A percentile compares a stretch with the other conserved stretches of the same genome.
Conservation (phyloP, 768 basidiomycete genomes). For the Boletellus sp. region DNA sequence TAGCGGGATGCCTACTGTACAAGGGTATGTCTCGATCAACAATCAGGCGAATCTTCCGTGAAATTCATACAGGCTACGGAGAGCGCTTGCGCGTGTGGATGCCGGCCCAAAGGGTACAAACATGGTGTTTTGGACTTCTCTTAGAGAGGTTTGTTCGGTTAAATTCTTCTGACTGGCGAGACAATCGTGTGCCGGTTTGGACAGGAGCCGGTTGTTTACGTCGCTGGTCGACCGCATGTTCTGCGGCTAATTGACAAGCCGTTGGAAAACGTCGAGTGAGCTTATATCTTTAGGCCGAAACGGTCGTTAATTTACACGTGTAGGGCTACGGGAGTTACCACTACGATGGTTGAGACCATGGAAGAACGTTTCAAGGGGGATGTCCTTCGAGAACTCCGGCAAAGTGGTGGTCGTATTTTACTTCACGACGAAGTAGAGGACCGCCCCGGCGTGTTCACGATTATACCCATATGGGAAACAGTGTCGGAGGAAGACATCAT, state of each 20-base stretch:
- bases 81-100: conserved; percentile 73
- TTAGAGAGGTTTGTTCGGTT: conserved; percentile 74
- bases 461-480: conserved; percentile 94
- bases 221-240: conserved; percentile 85
- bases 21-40: conserved; percentile 43
- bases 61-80: conserved; percentile 53
- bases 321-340: conserved; percentile 92
- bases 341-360: conserved; percentile 87
- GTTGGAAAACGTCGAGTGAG: conserved; percentile 91
- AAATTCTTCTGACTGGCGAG: background rate
- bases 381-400: conserved; percentile 74
- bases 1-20: conserved; percentile 93
- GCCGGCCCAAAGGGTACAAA: conserved; percentile 77
- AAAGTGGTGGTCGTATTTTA: conserved; percentile 70
- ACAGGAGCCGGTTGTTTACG: conserved; percentile 90
- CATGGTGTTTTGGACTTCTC: conserved; percentile 87
- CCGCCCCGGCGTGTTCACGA: conserved; percentile 80
- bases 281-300: background rate
- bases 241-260: conserved; percentile 84
- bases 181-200: conserved; percentile 1
- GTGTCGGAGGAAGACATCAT: conserved; percentile 78
- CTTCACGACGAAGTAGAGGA: conserved; percentile 97
- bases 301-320: background rate
- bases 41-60: background rate
- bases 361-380: conserved; percentile 86